phyloP scores from a whole-genome alignment of 2,329 filamentous ascomycete species.

The Fusarium newnesense region DNA sequence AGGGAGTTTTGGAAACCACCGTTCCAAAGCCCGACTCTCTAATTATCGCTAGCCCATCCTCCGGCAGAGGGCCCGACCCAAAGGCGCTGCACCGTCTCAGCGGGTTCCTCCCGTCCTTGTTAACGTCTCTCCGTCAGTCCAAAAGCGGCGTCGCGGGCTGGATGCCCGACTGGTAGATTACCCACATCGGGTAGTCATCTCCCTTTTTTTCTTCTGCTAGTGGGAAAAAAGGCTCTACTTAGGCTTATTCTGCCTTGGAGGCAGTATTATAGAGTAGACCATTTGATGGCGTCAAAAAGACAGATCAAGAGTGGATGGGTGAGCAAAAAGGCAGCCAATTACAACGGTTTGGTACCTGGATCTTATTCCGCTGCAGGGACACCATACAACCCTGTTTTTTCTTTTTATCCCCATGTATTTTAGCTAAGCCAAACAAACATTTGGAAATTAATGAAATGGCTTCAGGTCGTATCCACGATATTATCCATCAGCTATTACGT shows the following conservation, averaged over 20 bases:
- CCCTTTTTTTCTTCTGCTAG: constrained; percentile 29
- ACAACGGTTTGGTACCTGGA: constrained; percentile 29
- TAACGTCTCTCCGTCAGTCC: constrained; percentile 23
- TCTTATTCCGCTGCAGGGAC: constrained; percentile 33
- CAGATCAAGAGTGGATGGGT: constrained; percentile 14
- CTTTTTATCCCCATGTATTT: constrained; percentile 3
- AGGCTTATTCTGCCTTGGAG: constrained; percentile 27
- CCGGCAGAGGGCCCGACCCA: constrained; percentile 28
- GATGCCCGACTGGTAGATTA: constrained; percentile 19
- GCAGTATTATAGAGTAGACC: neutral
- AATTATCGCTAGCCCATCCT: constrained; percentile 22
- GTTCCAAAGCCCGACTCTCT: constrained; percentile 9
- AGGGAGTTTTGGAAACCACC: constrained; percentile 15
- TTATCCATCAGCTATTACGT: constrained; percentile 22
- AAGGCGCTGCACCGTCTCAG: constrained; percentile 31
- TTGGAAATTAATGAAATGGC: constrained; percentile 25
- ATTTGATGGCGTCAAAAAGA: constrained; percentile 33
- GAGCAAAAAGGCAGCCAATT: constrained; percentile 11
- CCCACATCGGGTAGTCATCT: constrained; percentile 36
- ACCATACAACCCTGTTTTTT: constrained; percentile 28
- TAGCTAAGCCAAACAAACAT: constrained; percentile 11
- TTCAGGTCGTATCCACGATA: constrained; percentile 1
- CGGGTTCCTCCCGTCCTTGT: constrained; percentile 31
- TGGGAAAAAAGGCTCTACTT: constrained; percentile 16
- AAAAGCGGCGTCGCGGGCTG: constrained; percentile 21